phyloP scores from a whole-genome alignment of 1,284 basidiomycete genomes.

The Ceratobasidium sp. region DNA sequence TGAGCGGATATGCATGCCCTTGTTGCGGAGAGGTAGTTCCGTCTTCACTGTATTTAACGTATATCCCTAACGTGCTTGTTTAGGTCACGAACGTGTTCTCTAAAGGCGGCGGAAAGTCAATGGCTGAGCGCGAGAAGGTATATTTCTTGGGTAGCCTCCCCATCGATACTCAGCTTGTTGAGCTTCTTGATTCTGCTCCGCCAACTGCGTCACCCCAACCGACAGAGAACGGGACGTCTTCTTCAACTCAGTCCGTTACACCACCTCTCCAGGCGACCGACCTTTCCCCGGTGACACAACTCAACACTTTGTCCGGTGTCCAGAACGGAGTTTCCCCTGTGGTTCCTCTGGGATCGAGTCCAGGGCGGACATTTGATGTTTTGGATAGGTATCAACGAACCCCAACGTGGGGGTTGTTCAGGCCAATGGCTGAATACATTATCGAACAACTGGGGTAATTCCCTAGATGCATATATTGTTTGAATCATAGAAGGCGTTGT shows the following conservation, averaged over 20 bases:
- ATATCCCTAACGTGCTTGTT: conserved; percentile 53
- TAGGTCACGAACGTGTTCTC: conserved; percentile 97
- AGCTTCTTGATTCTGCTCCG: conserved; percentile 80
- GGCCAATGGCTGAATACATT: conserved; percentile 59
- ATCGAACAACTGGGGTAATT: conserved; percentile 27
- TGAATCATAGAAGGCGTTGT: conserved; percentile 6
- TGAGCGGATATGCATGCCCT: conserved; percentile 98
- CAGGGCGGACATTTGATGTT: conserved; percentile 58
- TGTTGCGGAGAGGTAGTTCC: conserved; percentile 70
- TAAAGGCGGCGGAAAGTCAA: conserved; percentile 88
- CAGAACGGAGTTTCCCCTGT: conserved; percentile 48
- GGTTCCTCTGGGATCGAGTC: conserved; percentile 49
- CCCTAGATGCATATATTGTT: background rate
- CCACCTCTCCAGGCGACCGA: conserved; percentile 14
- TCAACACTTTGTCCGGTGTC: conserved; percentile 49
- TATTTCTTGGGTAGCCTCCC: conserved; percentile 90
- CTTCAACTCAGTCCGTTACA: background rate
- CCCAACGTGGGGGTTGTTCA: conserved; percentile 70
- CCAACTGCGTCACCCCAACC: conserved; percentile 11
- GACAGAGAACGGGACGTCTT: background rate
- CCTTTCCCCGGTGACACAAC: conserved; percentile 49
- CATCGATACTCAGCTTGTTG: conserved; percentile 92
- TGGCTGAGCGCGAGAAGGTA: conserved; percentile 80
- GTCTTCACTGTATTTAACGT: background rate
- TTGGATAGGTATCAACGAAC: conserved; percentile 69